A percentile compares a stretch with the other conserved stretches of the same genome.
Evolutionary conservation across 495 filamentous ascomycete species (phyloP).

Genomic region (Cenococcum geophilum): DNA sequence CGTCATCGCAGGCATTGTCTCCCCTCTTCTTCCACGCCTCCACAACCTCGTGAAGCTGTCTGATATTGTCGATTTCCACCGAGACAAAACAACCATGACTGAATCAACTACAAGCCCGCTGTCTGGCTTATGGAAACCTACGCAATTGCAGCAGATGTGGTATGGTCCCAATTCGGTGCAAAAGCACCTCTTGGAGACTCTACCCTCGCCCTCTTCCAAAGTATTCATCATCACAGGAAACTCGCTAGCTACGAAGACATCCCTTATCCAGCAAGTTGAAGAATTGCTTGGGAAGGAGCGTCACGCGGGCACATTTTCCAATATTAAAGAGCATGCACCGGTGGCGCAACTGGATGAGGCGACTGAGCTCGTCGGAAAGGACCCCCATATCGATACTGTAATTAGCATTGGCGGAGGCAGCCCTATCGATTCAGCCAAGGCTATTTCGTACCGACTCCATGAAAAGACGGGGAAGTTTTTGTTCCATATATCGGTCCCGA

Average conservation of each 20-base stretch:
- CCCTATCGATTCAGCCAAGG: slow-evolving; percentile 47
- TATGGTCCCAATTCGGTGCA: slow-evolving; percentile 44
- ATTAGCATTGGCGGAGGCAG: slow-evolving; percentile 46
- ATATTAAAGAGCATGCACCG: slow-evolving; percentile 46
- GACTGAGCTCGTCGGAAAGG: slow-evolving; percentile 38
- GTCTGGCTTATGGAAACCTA: slow-evolving; percentile 42
- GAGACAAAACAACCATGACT: slow-evolving; percentile 32
- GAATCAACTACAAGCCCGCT: slow-evolving; percentile 39
- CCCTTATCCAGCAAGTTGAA: slow-evolving; percentile 44
- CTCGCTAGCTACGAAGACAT: slow-evolving; percentile 45
- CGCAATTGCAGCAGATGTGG: slow-evolving; percentile 41
- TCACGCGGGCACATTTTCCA: slow-evolving; percentile 45
- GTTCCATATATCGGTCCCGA: slow-evolving; percentile 46
- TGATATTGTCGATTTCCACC: background rate
- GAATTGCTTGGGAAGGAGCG: slow-evolving; percentile 36
- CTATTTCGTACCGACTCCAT: slow-evolving; percentile 41
- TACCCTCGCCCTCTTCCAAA: slow-evolving; percentile 41
- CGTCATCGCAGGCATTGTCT: too few species aligned
- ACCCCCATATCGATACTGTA: slow-evolving; percentile 44
- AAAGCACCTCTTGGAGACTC: slow-evolving; percentile 39
- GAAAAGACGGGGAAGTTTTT: slow-evolving; percentile 42
- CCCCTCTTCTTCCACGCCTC: background rate
- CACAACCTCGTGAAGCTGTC: background rate
- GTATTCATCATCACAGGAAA: slow-evolving; percentile 48
- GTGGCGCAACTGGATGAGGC: slow-evolving; percentile 45